A percentile compares a stretch with the other conserved stretches of the same genome.
Conservation (phyloP, 331 rosid genomes). For the Erythrophleum ivorense region DNA sequence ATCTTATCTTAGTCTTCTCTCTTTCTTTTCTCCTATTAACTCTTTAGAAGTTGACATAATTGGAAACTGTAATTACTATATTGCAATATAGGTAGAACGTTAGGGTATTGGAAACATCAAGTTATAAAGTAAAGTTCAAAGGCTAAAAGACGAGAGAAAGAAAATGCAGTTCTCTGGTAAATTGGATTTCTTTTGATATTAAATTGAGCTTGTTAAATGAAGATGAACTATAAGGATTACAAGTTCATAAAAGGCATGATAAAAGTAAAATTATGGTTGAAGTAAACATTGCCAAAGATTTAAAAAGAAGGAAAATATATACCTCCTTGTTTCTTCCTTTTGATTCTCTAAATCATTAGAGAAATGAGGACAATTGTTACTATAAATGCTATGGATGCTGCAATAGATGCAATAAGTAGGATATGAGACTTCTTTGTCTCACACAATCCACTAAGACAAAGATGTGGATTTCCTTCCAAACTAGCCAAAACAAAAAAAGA, state of each 20-base stretch:
- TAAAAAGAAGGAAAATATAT: neutral
- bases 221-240: neutral
- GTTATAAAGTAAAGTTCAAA: neutral
- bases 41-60: neutral
- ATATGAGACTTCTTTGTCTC: neutral
- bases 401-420: constrained; percentile 27
- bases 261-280: neutral
- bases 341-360: constrained; percentile 11
- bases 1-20: neutral
- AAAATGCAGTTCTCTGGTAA: neutral
- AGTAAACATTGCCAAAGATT: neutral
- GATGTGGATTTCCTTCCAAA: constrained; percentile 20
- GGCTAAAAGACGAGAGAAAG: neutral
- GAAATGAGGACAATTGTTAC: neutral
- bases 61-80: neutral
- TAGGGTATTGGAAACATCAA: too few relatives aligned
- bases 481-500: neutral
- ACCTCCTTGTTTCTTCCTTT: constrained; percentile 25
- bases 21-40: neutral
- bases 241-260: neutral
- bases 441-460: neutral
- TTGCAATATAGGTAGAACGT: neutral
- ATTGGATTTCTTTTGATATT: neutral
- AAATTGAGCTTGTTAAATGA: too few relatives aligned
- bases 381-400: neutral